Conservation (phyloP, 1,284 basidiomycete species). For the Pascua sp. region DNA sequence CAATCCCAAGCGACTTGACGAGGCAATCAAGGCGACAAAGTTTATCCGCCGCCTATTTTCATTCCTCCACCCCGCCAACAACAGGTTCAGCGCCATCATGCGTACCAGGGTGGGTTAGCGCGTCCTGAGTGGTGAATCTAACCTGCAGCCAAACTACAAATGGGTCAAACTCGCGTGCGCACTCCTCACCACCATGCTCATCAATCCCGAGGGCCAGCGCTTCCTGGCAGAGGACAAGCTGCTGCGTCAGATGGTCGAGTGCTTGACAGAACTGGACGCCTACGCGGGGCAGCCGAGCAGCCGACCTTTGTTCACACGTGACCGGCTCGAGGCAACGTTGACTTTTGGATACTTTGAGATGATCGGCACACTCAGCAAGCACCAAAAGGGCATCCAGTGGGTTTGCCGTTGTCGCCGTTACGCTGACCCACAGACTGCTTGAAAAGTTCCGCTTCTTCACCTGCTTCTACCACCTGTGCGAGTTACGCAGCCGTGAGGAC, state of each 20-base stretch:
- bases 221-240: constrained; percentile 86
- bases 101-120: constrained; percentile 60
- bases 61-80: constrained; percentile 87
- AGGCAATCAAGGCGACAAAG: constrained; percentile 84
- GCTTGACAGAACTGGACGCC: constrained; percentile 88
- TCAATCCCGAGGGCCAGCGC: constrained; percentile 75
- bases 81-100: constrained; percentile 78
- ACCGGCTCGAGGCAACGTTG: constrained; percentile 75
- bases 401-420: constrained; percentile 34
- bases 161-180: constrained; percentile 84
- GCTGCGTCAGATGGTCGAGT: constrained; percentile 76
- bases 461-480: constrained; percentile 88
- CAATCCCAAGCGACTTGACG: constrained; percentile 90
- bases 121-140: constrained; percentile 2
- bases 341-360: constrained; percentile 94
- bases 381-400: constrained; percentile 82
- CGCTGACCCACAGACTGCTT: constrained; percentile 61
- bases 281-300: constrained; percentile 49
- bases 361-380: constrained; percentile 83
- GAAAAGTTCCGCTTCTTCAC: constrained; percentile 92
- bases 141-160: constrained; percentile 62
- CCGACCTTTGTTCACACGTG: constrained; percentile 79
- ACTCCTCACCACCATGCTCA: constrained; percentile 75
- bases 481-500: constrained; percentile 84
- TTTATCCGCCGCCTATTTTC: constrained; percentile 82